phyloP scores from a whole-genome alignment of 108 stramenopile species.

The Poteriospumella lacustris region DNA sequence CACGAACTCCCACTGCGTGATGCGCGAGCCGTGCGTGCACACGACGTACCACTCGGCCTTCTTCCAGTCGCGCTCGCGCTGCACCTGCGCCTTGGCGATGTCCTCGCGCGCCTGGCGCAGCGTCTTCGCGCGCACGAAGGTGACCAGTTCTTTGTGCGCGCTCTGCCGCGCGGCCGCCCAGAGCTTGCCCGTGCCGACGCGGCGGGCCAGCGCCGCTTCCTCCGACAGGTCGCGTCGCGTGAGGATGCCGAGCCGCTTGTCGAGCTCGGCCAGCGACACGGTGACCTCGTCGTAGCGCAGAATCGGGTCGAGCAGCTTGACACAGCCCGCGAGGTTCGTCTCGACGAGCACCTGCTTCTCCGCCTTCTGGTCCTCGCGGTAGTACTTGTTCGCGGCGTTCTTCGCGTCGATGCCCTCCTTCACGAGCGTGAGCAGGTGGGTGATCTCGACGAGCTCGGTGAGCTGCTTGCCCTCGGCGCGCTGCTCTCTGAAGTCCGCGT shows the following conservation, averaged over 20 bases:
- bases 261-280: not conserved
- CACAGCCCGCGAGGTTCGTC: not conserved
- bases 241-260: not conserved
- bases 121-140: not conserved
- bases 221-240: not conserved
- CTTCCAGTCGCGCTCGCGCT: not conserved
- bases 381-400: not conserved
- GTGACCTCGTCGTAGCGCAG: not conserved
- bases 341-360: not conserved
- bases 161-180: not conserved
- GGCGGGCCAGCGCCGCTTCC: not conserved
- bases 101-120: not conserved
- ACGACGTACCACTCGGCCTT: not conserved
- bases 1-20: constrained; percentile 19
- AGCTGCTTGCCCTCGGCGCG: too few relatives aligned
- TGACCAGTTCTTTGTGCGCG: not conserved
- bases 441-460: not conserved
- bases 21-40: constrained; percentile 2
- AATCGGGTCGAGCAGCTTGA: not conserved
- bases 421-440: not conserved
- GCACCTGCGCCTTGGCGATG: not conserved
- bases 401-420: not conserved
- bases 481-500: not conserved
- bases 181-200: too few relatives aligned
- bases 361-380: not conserved